Conservation (phyloP, 352 stramenopile species). For the Globisporangium abappressorium region DNA sequence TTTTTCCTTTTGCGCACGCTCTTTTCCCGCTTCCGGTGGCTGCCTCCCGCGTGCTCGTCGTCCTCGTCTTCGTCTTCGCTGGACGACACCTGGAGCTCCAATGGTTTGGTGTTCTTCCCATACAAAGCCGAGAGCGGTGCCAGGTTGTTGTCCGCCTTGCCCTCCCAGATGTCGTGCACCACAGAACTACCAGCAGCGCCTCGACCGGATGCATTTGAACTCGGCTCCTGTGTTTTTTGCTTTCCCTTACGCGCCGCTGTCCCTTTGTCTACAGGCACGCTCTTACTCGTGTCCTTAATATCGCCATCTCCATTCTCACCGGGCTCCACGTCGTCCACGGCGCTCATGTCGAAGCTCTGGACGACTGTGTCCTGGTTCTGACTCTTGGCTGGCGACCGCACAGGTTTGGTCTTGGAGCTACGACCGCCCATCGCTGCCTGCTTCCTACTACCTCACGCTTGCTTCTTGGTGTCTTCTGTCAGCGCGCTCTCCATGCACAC, state of each 20-base stretch:
- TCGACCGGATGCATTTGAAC: neutral
- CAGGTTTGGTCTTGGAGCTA: slow-evolving; percentile 55
- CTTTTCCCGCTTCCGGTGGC: neutral
- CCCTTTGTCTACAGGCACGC: neutral
- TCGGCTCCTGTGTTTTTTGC: neutral
- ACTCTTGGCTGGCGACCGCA: neutral
- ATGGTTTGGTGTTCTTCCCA: neutral
- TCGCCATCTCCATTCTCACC: neutral
- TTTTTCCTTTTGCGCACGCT: slow-evolving; percentile 15
- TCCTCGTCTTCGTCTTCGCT: slow-evolving; percentile 17
- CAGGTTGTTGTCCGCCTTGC: slow-evolving; percentile 12
- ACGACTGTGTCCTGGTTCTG: slow-evolving; percentile 25
- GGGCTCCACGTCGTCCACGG: slow-evolving; percentile 37
- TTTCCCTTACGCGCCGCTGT: neutral
- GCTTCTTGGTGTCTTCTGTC: neutral
- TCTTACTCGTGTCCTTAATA: neutral
- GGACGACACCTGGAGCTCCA: slow-evolving; percentile 17
- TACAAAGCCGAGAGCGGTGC: slow-evolving; percentile 8
- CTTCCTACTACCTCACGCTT: slow-evolving; percentile 8
- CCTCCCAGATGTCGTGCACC: slow-evolving; percentile 13
- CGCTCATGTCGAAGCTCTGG: slow-evolving; percentile 23
- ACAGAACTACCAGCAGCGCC: neutral
- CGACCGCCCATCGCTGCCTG: slow-evolving; percentile 37
- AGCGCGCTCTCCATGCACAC: slow-evolving; percentile 11
- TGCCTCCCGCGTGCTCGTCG: neutral